phyloP scores from a whole-genome alignment of 345 rosid species.

The Eutrema heterophyllum region DNA sequence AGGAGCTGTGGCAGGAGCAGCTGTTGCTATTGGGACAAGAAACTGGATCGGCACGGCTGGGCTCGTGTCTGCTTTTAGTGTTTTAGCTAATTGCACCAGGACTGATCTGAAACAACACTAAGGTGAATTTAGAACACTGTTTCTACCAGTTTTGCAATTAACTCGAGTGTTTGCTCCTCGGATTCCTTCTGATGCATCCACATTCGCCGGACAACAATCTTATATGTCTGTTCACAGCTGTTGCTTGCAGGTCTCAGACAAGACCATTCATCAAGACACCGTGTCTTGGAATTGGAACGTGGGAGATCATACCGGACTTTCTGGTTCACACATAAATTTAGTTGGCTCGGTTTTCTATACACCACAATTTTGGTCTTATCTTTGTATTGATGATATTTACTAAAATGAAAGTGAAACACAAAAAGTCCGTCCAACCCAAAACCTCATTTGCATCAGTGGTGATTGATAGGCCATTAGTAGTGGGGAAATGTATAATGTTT shows the following conservation, averaged over 20 bases:
- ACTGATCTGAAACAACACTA: conserved; percentile 37
- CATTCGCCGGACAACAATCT: background rate
- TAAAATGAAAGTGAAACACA: background rate
- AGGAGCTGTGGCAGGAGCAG: conserved; percentile 80
- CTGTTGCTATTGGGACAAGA: conserved; percentile 58
- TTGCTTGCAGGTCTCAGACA: background rate
- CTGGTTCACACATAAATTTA: background rate
- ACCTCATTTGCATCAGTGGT: background rate
- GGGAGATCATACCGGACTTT: conserved; percentile 10
- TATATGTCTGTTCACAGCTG: background rate
- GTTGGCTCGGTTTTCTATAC: background rate
- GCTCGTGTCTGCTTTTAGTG: conserved; percentile 57
- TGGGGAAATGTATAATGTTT: background rate
- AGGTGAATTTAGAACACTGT: background rate
- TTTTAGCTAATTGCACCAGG: conserved; percentile 59
- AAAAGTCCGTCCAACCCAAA: background rate
- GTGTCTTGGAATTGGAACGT: conserved; percentile 1
- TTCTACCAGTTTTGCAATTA: background rate
- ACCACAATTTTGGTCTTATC: background rate
- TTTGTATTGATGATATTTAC: background rate
- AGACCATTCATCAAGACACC: background rate
- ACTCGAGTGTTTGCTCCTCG: background rate
- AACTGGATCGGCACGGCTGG: conserved; percentile 55
- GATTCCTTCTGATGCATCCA: background rate
- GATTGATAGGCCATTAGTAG: background rate